phyloP scores from a whole-genome alignment of 208 protist species.

The Naegleria gruberi region DNA sequence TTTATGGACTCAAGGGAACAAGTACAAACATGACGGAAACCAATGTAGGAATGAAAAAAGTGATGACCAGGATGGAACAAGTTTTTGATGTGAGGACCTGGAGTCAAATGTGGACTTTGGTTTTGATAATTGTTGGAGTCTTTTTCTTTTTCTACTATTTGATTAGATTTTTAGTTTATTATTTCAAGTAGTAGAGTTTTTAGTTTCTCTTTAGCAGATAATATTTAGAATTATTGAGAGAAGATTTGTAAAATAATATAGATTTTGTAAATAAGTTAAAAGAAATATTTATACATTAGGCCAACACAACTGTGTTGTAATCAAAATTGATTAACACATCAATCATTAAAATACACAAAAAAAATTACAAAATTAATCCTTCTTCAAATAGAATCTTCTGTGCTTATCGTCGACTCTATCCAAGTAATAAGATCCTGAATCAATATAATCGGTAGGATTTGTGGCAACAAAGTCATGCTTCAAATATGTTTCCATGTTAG shows the following conservation, averaged over 20 bases:
- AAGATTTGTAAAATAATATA: no score
- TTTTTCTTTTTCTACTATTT: not conserved
- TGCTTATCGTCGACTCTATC: slow-evolving; percentile 34
- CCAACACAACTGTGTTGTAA: no score
- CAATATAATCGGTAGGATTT: slow-evolving; percentile 18
- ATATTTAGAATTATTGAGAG: no score
- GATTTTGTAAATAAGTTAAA: no score
- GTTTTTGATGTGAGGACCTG: not conserved
- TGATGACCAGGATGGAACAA: not conserved
- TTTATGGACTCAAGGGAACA: not conserved
- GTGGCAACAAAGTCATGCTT: slow-evolving; percentile 28
- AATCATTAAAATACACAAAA: not conserved
- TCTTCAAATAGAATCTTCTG: slow-evolving; percentile 34
- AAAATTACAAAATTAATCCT: not conserved
- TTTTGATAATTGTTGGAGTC: not conserved
- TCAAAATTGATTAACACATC: no score
- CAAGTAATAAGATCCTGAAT: slow-evolving; percentile 44
- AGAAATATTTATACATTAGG: no score
- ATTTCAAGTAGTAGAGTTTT: not conserved
- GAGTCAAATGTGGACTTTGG: not conserved
- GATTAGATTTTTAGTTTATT: not conserved
- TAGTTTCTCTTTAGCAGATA: no score
- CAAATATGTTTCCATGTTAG: slow-evolving; percentile 34
- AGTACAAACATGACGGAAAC: not conserved
- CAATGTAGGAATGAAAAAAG: not conserved